Evolutionary conservation across 495 filamentous ascomycete species (phyloP), one percentile per base, ranked within the genome.

Genomic region (Lophiostoma macrostomum): DNA sequence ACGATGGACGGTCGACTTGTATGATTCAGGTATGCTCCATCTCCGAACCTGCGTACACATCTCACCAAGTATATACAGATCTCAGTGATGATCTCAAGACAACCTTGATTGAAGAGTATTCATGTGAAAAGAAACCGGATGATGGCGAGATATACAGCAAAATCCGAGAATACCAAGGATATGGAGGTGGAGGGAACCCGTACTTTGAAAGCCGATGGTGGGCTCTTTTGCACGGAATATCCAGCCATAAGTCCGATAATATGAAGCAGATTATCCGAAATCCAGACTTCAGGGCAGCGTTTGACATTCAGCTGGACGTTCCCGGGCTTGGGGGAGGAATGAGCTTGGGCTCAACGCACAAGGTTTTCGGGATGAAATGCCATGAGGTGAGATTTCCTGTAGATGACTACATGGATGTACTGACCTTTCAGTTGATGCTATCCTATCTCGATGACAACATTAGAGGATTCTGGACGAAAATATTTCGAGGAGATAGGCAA

Each of bases 181-280:
- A 32, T 32, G n/a, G 29, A 32, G 29, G 29, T 32, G 29, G 29
- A 32, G 29, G 29, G 29, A 32, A 32, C 29, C 29, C n/a, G n/a
- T 32, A 32, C 29, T 32, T 32, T 32, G n/a, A 32, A 32, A 32
- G 29, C 29, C n/a, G n/a, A 32, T 32, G n/a, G 29, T 32, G n/a
- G 29, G 29, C 29, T 32, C 29, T 32, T 32, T 32, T 32, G n/a
- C 29, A 32, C 29, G n/a, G 29, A n/a, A 32, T 32, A 32, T 32
- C 29, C n/a, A 32, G 29, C 29, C n/a, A 32, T 32, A 32, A 32
- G n/a, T 32, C 29, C n/a, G n/a, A 32, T 32, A 32, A 32, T 32
- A 32, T 32, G n/a, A 32, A 32, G n/a, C n/a, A 32, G 29, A 32
- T 32, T 32, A 32, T 32, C 29, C n/a, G n/a, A 32, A 32, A 32